Evolutionary conservation across 2,329 filamentous ascomycete species (phyloP), one percentile per base, ranked within the genome.

Genomic region (Fusarium annulatum): DNA sequence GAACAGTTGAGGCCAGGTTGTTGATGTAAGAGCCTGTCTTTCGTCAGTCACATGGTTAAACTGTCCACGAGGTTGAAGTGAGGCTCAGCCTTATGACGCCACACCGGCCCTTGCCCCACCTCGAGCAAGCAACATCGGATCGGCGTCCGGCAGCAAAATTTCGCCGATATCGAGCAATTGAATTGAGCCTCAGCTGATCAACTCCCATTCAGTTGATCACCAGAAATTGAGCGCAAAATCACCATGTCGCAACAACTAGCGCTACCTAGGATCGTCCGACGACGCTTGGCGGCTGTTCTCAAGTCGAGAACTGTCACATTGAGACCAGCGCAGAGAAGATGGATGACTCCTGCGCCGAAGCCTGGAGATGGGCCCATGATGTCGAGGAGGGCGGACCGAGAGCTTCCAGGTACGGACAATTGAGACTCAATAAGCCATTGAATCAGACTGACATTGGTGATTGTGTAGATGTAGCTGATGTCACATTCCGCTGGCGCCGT

Each of bases 331-430:
- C 84, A 86, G 74, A 82, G 88, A 73, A 85, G 86, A 74, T 84
- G 82, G 72, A 79, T 88, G 63, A 85, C 89, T 61, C 83, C 88
- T 16, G 87, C 90, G 30, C 90, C 90, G 9, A 88, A 86, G 76
- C 83, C 84, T 19, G 89, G 89, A 69, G 88, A 90, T 79, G 90
- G 89, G 33, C 91, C 90, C 60, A 82, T 93, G 75, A 89, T 93
- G 87, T 87, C 90, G 78, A 86, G 91, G 74, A 85, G 90, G 69
- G 83, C 89, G 42, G 90, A 93, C 80, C 88, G 91, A 73, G 89
- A 92, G 78, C 86, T 93, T 23, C 91, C 91, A 71, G 88, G 90
- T 92, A 80, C 23, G 75, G 26, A 30, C 16, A 34, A 42, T 49
- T 43, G 26, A 41, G n/a, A 12, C 26, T 19, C 12, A 28, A 62